A percentile compares a stretch with the other conserved stretches of the same genome.
Evolutionary conservation across 306 rosid species (phyloP).

Genomic region (Vachellia pachyceras): DNA sequence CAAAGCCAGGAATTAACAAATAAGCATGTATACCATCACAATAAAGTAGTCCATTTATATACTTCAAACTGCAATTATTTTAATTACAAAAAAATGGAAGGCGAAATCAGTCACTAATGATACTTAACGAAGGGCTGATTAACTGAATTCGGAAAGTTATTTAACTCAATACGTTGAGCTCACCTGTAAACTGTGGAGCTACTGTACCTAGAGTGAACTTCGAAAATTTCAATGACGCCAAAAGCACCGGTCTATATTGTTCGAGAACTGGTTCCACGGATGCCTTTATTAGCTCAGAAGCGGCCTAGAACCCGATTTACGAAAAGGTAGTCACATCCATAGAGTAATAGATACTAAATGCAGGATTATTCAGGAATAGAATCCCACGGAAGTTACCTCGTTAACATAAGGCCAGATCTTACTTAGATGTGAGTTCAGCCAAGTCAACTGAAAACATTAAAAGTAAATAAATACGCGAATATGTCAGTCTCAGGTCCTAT

Average conservation of each 20-base stretch:
- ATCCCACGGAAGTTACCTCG: slow-evolving; percentile 55
- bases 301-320: slow-evolving; percentile 60
- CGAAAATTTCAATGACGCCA: slow-evolving; percentile 83
- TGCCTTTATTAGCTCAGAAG: slow-evolving; percentile 88
- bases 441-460: slow-evolving; percentile 60
- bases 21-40: not conserved
- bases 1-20: slow-evolving; percentile 6
- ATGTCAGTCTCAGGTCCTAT: slow-evolving; percentile 32
- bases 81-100: not conserved
- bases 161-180: slow-evolving; percentile 19
- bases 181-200: slow-evolving; percentile 95
- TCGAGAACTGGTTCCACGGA: slow-evolving; percentile 87
- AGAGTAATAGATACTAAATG: not conserved
- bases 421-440: slow-evolving; percentile 80
- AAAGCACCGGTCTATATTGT: slow-evolving; percentile 70
- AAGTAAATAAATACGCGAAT: not conserved
- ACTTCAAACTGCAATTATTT: not conserved
- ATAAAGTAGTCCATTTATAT: not conserved
- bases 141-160: not conserved
- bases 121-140: not conserved
- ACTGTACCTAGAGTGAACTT: slow-evolving; percentile 96
- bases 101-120: not conserved
- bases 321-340: not conserved
- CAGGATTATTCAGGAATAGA: not conserved
- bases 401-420: slow-evolving; percentile 98